Evolutionary conservation across 345 rosid genomes (phyloP), one percentile per base, ranked within the genome.

Genomic region (Alliaria petiolata): DNA sequence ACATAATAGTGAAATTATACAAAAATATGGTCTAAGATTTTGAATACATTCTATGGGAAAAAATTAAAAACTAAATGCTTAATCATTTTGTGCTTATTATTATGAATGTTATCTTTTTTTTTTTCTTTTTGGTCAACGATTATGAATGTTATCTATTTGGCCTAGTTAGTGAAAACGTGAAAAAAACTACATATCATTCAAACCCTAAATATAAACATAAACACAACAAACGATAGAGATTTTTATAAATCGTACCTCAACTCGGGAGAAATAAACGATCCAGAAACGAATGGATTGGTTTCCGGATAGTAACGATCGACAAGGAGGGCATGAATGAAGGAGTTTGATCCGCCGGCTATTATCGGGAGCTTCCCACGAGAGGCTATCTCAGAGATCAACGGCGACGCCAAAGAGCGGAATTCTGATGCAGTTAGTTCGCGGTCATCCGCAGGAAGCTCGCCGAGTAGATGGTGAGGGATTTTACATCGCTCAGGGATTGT

Each of bases 281-380:
- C n/a, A 25, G 57, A 65, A 38, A 69, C 47, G 26, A 86, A 89
- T 7, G 83, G 88, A 71, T 82, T 76, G 6, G 70, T 11, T 34
- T 31, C 69, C 0, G 89, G 90, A 65, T 83, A 70, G 62, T 81
- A 87, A 43, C 63, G 31, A 4, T 77, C 76, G 8, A 81, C 85
- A 13, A 87, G 71, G 31, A 90, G 80, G 19, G 92, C 84, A 59
- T 93, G 86, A 4, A 89, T 67, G 78, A 78, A 87, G 0, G 97
- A 87, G 81, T 86, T 93, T 8, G 97, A 90, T 45, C 98, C 97
- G 10, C 98, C 98, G 3, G 81, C 96, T 30, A 93, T 67, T 30
- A 93, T 65, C 2, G 97, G 98, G 39, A 85, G 83, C 67, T 77
- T 73, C 3, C 89, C 84, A 1, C 86, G 87, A 7, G 70, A 65